A percentile compares a stretch with the other conserved stretches of the same genome.
Evolutionary conservation across 2,329 filamentous ascomycete species (phyloP).

Genomic region (Periconia digitata): DNA sequence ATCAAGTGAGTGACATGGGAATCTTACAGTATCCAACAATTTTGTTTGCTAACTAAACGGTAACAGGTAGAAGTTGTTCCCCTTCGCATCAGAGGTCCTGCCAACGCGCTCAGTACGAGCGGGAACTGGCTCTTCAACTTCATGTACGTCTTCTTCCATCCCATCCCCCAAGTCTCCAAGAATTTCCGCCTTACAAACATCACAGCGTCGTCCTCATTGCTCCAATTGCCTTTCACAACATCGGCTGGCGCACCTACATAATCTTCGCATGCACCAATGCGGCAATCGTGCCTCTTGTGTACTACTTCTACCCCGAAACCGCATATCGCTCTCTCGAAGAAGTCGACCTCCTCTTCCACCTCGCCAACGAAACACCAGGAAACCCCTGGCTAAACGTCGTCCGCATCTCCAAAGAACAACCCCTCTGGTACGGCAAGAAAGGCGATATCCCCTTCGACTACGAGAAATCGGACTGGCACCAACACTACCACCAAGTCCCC

Average conservation of each 20-base stretch:
- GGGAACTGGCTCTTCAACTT: constrained; percentile 77
- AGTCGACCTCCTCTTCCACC: constrained; percentile 66
- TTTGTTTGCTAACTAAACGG: not conserved
- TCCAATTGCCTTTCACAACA: constrained; percentile 58
- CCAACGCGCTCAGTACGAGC: constrained; percentile 82
- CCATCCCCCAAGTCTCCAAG: not conserved
- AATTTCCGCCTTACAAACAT: constrained; percentile 34
- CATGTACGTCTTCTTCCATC: constrained; percentile 40
- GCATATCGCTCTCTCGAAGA: constrained; percentile 62
- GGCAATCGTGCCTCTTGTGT: constrained; percentile 56
- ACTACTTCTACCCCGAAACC: constrained; percentile 64
- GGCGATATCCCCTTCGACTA: constrained; percentile 57
- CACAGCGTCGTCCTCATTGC: constrained; percentile 66
- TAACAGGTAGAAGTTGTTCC: constrained; percentile 76
- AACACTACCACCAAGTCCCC: not conserved
- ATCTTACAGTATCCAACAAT: too few species aligned
- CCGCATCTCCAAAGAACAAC: constrained; percentile 52
- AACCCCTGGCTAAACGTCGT: constrained; percentile 53
- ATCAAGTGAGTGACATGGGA: constrained; percentile 33
- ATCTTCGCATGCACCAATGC: constrained; percentile 58
- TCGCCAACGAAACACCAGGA: constrained; percentile 50
- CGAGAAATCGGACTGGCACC: constrained; percentile 32
- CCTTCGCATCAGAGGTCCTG: constrained; percentile 81
- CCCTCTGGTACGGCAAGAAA: constrained; percentile 59
- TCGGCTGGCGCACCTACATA: constrained; percentile 60